phyloP scores from a whole-genome alignment of 805 yeast species.

The Schwanniomyces yamadae region DNA sequence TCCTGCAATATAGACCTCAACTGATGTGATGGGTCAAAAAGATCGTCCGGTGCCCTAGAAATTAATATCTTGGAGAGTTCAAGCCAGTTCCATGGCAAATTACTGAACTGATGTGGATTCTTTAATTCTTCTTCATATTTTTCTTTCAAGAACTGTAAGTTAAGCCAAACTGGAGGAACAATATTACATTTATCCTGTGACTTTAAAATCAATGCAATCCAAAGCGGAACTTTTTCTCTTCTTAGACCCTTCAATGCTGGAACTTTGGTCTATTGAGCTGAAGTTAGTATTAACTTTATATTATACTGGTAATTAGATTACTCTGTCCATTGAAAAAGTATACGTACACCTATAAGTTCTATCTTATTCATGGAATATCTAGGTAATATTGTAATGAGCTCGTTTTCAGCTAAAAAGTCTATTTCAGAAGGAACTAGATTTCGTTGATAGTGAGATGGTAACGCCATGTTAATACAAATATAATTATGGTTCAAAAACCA shows the following conservation, averaged over 20 bases:
- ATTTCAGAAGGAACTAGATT: conserved; percentile 75
- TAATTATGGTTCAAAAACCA: too few relatives aligned
- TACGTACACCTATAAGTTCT: conserved; percentile 60
- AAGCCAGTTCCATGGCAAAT: conserved; percentile 86
- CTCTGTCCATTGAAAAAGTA: neutral
- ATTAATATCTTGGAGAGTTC: conserved; percentile 73
- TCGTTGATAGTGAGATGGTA: conserved; percentile 53
- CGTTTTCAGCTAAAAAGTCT: conserved; percentile 83
- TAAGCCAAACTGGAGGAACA: conserved; percentile 84
- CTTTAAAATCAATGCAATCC: conserved; percentile 84
- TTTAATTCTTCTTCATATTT: conserved; percentile 67
- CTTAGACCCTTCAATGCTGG: conserved; percentile 68
- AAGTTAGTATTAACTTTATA: neutral
- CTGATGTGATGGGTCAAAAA: conserved; percentile 68
- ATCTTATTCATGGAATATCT: conserved; percentile 67
- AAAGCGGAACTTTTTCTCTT: conserved; percentile 70
- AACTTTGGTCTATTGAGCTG: conserved; percentile 40
- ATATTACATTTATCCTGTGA: conserved; percentile 84
- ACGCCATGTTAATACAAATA: conserved; percentile 49
- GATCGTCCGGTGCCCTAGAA: conserved; percentile 72
- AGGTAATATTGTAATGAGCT: conserved; percentile 71
- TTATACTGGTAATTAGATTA: too few relatives aligned
- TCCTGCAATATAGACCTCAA: conserved; percentile 75
- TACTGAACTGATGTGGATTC: conserved; percentile 57
- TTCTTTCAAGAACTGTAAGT: conserved; percentile 48